Conservation (phyloP, 1,284 basidiomycete species). For the Ustilago shanxiensis region DNA sequence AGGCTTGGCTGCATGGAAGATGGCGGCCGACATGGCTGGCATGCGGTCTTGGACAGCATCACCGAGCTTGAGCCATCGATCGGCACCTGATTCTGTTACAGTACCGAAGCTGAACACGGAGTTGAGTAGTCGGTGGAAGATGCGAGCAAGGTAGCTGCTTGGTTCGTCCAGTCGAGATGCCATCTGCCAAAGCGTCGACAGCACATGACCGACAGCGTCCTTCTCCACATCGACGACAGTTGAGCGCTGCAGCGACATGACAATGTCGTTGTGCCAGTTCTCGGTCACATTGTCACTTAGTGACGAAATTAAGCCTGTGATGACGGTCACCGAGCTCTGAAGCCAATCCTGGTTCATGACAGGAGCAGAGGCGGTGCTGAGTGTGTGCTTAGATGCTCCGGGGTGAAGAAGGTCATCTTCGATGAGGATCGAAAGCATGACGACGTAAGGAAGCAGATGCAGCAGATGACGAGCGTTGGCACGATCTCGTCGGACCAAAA, state of each 20-base stretch:
- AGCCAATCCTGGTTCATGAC: conserved; percentile 31
- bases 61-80: conserved; percentile 61
- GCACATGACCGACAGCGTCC: conserved; percentile 38
- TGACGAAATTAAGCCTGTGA: conserved; percentile 47
- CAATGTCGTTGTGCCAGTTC: conserved; percentile 54
- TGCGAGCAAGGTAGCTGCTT: conserved; percentile 49
- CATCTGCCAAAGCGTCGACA: conserved; percentile 38
- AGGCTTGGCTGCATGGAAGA: conserved; percentile 45
- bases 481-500: conserved; percentile 77
- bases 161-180: conserved; percentile 13
- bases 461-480: conserved; percentile 75
- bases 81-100: conserved; percentile 49
- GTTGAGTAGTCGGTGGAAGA: conserved; percentile 61
- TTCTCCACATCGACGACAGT: conserved; percentile 19
- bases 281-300: conserved; percentile 34
- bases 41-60: conserved; percentile 35
- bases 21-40: conserved; percentile 41
- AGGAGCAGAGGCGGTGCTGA: conserved; percentile 14
- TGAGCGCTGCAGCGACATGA: conserved; percentile 33
- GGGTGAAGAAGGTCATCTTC: conserved; percentile 73
- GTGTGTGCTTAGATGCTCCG: conserved; percentile 46
- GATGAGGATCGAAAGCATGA: conserved; percentile 68
- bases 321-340: conserved; percentile 42
- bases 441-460: conserved; percentile 73
- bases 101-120: conserved; percentile 62